These are phyloP conservation scores for Elasticomyces elasticus DNA, from an alignment of 495 filamentous ascomycete species.

Conservation along the genomic window DNA sequence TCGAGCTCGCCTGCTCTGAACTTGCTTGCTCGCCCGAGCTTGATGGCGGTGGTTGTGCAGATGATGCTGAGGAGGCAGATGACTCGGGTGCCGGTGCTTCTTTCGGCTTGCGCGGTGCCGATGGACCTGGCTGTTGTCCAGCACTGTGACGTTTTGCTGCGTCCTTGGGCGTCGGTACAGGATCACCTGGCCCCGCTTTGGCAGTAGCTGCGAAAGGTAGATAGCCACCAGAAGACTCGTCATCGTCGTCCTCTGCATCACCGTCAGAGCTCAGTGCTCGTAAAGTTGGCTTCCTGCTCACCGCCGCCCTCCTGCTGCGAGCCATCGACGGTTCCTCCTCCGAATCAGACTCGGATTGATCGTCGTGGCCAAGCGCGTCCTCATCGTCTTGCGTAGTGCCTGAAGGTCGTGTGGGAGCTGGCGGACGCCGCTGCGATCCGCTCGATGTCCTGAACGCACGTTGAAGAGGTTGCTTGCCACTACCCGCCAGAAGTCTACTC, in stretches of 20 bases:
- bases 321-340: conserved; percentile 26
- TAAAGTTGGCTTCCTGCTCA: conserved; percentile 25
- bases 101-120: conserved; percentile 1
- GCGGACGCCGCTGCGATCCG: conserved; percentile 9
- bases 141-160: conserved; percentile 24
- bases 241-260: conserved; percentile 42
- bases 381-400: conserved; percentile 6
- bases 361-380: conserved; percentile 27
- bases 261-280: conserved; percentile 23
- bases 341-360: conserved; percentile 32
- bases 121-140: not conserved
- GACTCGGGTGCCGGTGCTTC: conserved; percentile 16
- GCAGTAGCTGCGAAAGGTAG: conserved; percentile 46
- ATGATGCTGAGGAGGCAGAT: conserved; percentile 21
- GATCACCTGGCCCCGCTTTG: conserved; percentile 37
- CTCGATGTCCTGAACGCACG: conserved; percentile 18
- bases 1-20: conserved; percentile 18
- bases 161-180: conserved; percentile 52
- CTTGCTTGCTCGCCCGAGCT: not conserved
- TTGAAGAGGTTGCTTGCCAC: conserved; percentile 9
- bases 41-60: conserved; percentile 13
- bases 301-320: conserved; percentile 30
- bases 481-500: conserved; percentile 19
- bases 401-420: not conserved
- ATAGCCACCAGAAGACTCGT: conserved; percentile 53